Base-by-base conservation (phyloP, 345 rosid genomes). In the Laguncularia racemosa region DNA sequence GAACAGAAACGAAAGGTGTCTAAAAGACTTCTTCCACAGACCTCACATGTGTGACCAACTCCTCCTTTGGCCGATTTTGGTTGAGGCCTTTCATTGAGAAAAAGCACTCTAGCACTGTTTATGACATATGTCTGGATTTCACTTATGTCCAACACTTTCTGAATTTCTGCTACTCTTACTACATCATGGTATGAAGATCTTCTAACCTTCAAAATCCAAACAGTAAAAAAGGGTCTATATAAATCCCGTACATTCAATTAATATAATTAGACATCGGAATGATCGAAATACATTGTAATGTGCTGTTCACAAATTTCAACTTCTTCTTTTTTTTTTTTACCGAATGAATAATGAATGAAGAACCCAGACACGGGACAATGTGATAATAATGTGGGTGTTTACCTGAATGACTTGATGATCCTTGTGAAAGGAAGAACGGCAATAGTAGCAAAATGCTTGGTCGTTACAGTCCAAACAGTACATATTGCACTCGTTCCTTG, bases 41-140 rank as follows among this genome's bases (percentile, higher is more conserved):
- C 76, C 67, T 91, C 96, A 21, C 97, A 91, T 28, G 76, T 49
- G 66, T 85, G 91, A 18, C 89, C 75, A 4, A 75, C 74, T 40
- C 76, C 81, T 77, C 80, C 77, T 75, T 77, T 78, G 1, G 81
- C 67, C 21, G 80, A 56, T 67, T 81, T 79, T 2, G 87, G 85
- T 54, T 84, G 91, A 16, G 95, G 96, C 73, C 97, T 81, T 75
- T 91, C 86, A 50, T 88, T 91, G 53, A 91, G 74, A 69, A 91
- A 91, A 59, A 88, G 53, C 38, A 91, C 96, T 40, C 88, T 75
- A 14, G 95, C 97, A 54, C 88, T 86, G 73, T 90, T 89, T 64
- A 89, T 89, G 40, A 90, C 95, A 69, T 91, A 91, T 3, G 97
- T 91, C 56, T 91, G 97, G 2, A 91, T 84, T 61, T 84, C 97